A percentile compares a stretch with the other conserved stretches of the same genome.
Evolutionary conservation across 2,329 filamentous ascomycete genomes (phyloP).

Genomic region (Gnomoniopsis smithogilvyi): DNA sequence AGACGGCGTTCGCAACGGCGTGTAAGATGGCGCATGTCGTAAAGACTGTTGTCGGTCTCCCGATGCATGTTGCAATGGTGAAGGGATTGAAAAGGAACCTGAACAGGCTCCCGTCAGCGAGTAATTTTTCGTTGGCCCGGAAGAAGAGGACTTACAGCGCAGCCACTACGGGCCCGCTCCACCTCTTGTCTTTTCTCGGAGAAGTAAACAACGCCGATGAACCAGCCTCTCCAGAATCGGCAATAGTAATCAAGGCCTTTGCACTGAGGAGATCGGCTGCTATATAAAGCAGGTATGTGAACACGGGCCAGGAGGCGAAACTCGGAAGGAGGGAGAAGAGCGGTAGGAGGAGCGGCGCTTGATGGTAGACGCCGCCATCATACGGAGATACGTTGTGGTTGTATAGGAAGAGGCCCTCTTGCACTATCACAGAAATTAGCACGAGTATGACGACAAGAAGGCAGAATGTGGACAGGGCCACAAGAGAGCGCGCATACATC

Average conservation of each 20-base stretch:
- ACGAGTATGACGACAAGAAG: too few species aligned
- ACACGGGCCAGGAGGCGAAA: constrained; percentile 61
- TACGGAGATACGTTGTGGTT: constrained; percentile 96
- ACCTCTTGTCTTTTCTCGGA: constrained; percentile 69
- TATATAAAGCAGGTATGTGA: constrained; percentile 79
- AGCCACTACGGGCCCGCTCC: constrained; percentile 72
- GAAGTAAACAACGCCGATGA: constrained; percentile 77
- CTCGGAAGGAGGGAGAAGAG: constrained; percentile 86
- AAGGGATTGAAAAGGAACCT: constrained; percentile 95
- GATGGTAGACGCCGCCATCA: constrained; percentile 80
- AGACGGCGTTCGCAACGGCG: constrained; percentile 76
- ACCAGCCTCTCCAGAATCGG: constrained; percentile 74
- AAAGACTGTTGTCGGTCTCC: constrained; percentile 83
- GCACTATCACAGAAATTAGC: constrained; percentile 53
- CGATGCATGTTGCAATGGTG: constrained; percentile 86
- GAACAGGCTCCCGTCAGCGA: constrained; percentile 9
- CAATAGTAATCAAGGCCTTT: constrained; percentile 73
- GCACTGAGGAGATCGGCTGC: constrained; percentile 79
- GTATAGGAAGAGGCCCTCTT: constrained; percentile 95
- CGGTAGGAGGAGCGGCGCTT: constrained; percentile 86
- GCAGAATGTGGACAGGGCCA: neutral
- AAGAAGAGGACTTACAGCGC: constrained; percentile 60
- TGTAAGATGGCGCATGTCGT: constrained; percentile 84
- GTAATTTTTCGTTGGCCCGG: neutral
- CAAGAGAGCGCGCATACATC: constrained; percentile 57